Percentiles rank a stretch among this genome's conserved stretches.
Evolutionary conservation across 768 basidiomycete species (phyloP).

Genomic region (Podaxis sp.): DNA sequence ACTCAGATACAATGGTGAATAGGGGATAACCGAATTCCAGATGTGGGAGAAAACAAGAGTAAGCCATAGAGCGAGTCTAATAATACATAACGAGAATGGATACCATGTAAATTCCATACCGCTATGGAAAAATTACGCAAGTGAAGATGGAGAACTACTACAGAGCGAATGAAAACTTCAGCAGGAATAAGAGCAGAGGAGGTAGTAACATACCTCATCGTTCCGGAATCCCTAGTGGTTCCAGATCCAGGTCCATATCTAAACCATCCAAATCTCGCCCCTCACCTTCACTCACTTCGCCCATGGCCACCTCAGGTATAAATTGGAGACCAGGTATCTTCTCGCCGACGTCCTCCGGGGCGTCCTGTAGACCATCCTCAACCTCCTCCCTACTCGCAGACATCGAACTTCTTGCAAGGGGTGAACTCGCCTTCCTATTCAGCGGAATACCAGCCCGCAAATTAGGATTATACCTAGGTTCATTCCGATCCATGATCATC

Average conservation of each 20-base stretch:
- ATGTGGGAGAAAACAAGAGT: neutral
- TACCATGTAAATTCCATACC: neutral
- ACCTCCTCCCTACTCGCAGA: neutral
- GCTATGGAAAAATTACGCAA: neutral
- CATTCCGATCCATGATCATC: conserved; percentile 11
- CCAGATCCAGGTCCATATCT: neutral
- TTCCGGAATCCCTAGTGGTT: neutral
- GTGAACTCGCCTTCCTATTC: neutral
- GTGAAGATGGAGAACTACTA: neutral
- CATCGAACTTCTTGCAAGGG: neutral
- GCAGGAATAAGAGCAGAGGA: neutral
- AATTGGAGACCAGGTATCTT: neutral
- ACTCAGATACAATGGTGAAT: neutral
- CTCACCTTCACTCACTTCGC: neutral
- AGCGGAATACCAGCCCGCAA: neutral
- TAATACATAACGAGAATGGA: neutral
- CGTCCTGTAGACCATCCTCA: neutral
- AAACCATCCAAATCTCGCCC: neutral
- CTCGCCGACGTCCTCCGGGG: neutral
- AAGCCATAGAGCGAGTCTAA: neutral
- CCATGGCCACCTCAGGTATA: neutral
- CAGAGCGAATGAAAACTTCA: neutral
- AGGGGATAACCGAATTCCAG: neutral
- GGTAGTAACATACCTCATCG: neutral
- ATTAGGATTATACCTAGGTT: conserved; percentile 1